Evolutionary conservation across 192 early-diverging fungal species (phyloP).

Genomic region (Coemansia sp.): DNA sequence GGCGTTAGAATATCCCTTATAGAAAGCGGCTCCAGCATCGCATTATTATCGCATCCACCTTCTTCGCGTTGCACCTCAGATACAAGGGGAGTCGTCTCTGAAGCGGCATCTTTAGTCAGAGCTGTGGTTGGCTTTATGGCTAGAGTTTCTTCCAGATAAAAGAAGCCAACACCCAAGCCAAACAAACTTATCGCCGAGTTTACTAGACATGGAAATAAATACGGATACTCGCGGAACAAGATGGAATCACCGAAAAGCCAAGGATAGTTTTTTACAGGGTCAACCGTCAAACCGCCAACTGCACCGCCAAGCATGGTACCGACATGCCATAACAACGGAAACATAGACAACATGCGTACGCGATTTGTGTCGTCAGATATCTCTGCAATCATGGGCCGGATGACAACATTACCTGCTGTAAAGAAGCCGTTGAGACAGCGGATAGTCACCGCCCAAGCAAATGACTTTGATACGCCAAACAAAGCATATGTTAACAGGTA

Average conservation of each 20-base stretch:
- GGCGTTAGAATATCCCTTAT: slow-evolving; percentile 13
- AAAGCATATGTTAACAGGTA: slow-evolving; percentile 60
- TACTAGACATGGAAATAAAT: slow-evolving; percentile 80
- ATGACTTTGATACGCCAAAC: too few species aligned
- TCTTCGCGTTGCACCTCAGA: background rate
- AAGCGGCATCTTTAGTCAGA: too few species aligned
- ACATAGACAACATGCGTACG: background rate
- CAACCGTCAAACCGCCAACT: too few species aligned
- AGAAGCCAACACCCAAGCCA: slow-evolving; percentile 63
- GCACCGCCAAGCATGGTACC: background rate
- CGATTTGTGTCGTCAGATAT: background rate
- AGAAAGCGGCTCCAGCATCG: background rate
- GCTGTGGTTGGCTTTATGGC: background rate
- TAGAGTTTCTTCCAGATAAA: slow-evolving; percentile 66
- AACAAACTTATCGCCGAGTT: slow-evolving; percentile 61
- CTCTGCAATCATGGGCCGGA: background rate
- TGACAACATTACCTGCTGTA: slow-evolving; percentile 24
- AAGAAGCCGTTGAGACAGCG: slow-evolving; percentile 63
- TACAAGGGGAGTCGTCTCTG: slow-evolving; percentile 16
- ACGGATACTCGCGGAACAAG: slow-evolving; percentile 71
- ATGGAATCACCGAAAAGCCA: slow-evolving; percentile 56
- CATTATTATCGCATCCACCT: background rate
- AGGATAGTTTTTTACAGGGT: slow-evolving; percentile 63
- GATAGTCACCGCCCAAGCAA: too few species aligned
- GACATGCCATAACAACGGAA: background rate